Evolutionary conservation across 176 grass and related monocot species (phyloP).

Genomic region (Alloteropsis semialata): DNA sequence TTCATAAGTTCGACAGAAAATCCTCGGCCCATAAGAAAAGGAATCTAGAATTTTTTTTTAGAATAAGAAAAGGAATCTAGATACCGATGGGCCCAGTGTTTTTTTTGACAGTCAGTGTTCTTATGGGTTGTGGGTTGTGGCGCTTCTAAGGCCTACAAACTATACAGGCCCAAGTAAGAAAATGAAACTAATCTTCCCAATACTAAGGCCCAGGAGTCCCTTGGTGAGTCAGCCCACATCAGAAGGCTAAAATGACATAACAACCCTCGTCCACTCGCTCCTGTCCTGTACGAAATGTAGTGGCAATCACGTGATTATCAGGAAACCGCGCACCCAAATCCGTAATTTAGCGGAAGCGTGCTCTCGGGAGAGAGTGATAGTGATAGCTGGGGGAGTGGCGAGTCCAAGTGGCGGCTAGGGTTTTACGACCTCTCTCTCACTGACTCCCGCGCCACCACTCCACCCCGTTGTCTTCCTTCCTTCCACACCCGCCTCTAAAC

Average conservation of each 20-base stretch:
- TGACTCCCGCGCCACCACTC: neutral
- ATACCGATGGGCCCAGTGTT: too few species aligned
- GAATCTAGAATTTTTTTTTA: too few species aligned
- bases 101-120: too few species aligned
- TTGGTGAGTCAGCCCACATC: neutral
- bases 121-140: too few species aligned
- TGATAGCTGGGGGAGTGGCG: neutral
- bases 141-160: too few species aligned
- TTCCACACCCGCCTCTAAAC: slow-evolving; percentile 20
- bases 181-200: too few species aligned
- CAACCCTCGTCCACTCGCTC: rapidly evolving
- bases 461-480: slow-evolving; percentile 12
- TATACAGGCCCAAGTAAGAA: too few species aligned
- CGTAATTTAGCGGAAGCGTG: neutral
- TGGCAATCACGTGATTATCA: neutral
- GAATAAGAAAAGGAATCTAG: too few species aligned
- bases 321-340: rapidly evolving
- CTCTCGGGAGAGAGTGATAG: neutral
- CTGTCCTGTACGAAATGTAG: neutral
- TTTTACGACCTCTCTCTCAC: slow-evolving; percentile 33
- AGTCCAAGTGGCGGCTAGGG: slow-evolving; percentile 49
- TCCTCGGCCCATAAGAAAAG: too few species aligned
- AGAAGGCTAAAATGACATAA: neutral
- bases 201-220: neutral
- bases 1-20: too few species aligned